phyloP scores from a whole-genome alignment of 305 asterid genomes.

The Nicotiana rustica region DNA sequence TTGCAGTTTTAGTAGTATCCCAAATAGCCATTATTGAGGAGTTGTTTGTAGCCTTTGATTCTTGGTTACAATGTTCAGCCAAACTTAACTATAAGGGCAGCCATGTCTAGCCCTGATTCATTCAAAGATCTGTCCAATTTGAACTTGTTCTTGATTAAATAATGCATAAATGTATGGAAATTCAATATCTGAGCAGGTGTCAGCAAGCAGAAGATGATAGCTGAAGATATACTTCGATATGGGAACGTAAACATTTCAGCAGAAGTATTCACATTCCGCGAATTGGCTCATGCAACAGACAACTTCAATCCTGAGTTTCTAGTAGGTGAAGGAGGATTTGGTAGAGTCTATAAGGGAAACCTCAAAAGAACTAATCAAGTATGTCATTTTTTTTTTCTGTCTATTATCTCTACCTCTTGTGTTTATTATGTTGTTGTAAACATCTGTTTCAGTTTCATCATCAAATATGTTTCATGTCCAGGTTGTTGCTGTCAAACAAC shows the following conservation, averaged over 20 bases:
- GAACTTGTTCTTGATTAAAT: background rate
- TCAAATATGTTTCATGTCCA: constrained; percentile 38
- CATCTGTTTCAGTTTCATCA: background rate
- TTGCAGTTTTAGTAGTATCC: background rate
- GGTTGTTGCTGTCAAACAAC: constrained; percentile 93
- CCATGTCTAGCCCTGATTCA: background rate
- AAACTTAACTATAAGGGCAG: background rate
- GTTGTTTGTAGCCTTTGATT: constrained; percentile 19
- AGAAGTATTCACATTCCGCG: constrained; percentile 80
- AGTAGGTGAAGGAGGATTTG: constrained; percentile 90
- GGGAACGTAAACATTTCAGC: constrained; percentile 62
- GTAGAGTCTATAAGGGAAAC: constrained; percentile 81
- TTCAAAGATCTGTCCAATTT: background rate
- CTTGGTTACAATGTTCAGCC: background rate
- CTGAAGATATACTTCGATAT: constrained; percentile 57
- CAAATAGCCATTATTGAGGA: background rate
- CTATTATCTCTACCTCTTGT: background rate
- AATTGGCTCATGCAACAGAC: constrained; percentile 75
- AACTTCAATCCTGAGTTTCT: constrained; percentile 74
- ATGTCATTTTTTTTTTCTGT: constrained; percentile 22
- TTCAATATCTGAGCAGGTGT: constrained; percentile 45
- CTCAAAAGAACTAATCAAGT: constrained; percentile 73
- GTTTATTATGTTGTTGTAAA: background rate
- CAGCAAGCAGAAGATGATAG: constrained; percentile 58
- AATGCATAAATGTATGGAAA: constrained; percentile 29